A percentile compares a stretch with the other conserved stretches of the same genome.
These are phyloP conservation scores for Dactylis glomerata DNA, from an alignment of 176 grass and related monocot species.

Conservation along the genomic window DNA sequence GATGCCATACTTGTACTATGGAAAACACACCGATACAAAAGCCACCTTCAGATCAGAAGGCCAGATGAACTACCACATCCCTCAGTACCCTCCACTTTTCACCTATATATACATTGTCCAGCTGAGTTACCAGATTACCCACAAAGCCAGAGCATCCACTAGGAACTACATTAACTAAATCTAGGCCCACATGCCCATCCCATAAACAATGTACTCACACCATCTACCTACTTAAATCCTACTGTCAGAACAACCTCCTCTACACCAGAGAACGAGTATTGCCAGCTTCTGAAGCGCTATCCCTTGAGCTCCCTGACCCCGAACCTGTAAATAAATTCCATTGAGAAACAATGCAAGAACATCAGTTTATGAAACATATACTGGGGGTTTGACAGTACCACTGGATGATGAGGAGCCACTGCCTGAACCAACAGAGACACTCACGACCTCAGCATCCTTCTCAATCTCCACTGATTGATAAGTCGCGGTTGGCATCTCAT, in stretches of 20 bases:
- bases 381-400: constrained; percentile 34
- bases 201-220: neutral
- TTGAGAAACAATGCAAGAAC: neutral
- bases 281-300: constrained; percentile 43
- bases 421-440: constrained; percentile 57
- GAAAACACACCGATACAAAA: neutral
- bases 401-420: constrained; percentile 71
- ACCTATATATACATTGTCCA: constrained; percentile 35
- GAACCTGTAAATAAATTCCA: constrained; percentile 41
- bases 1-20: neutral
- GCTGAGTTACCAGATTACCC: neutral
- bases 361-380: neutral
- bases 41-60: constrained; percentile 3
- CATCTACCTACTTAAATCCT: constrained; percentile 7
- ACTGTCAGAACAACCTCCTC: constrained; percentile 19
- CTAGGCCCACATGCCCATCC: neutral
- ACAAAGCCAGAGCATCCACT: constrained; percentile 16
- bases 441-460: constrained; percentile 52
- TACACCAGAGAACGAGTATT: constrained; percentile 32
- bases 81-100: neutral
- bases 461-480: constrained; percentile 80
- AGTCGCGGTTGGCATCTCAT: constrained; percentile 78
- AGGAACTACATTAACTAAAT: constrained; percentile 19
- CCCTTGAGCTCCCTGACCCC: constrained; percentile 56
- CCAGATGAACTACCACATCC: neutral